Base-by-base conservation (phyloP, 331 rosid genomes). In the Spiraea crenata region DNA sequence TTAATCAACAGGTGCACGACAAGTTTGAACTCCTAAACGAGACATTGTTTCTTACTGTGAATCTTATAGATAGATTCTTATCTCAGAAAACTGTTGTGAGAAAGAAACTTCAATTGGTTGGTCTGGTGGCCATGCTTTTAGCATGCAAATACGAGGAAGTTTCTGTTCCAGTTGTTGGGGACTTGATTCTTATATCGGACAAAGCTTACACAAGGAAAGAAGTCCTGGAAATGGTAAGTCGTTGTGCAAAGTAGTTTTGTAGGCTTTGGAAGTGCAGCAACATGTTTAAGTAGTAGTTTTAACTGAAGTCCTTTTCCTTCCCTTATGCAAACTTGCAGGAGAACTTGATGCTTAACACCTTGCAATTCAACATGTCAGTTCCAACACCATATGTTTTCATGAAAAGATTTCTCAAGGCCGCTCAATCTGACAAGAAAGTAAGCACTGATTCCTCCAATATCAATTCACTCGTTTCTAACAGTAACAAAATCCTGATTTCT, bases 101-200 rank as follows among this genome's bases (percentile, higher is more conserved):
- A 78, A 95, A 86, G 90, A 91, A 95, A 76, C 99, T 95, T 80
- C 99, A 95, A 74, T 73, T 95, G 84, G 98, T 95, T 70, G 99
- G 99, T 9, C 70, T 95, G 79, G 99, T 95, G 74, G 93, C 98
- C 42, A 88, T 95, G 99, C 98, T 95, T 55, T 80, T 95, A 78
- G 98, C 99, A 20, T 95, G 99, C 88, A 95, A 95, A 61, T 95
- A 95, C 64, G 99, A 95, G 75, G 99, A 95, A 65, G 99, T 91
- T 76, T 89, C 98, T 7, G 96, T 89, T 14, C 98, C 99, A 44
- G 79, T 91, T 25, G 96, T 95, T 0, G 90, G 88, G 9, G 99
- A 95, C 86, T 76, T 95, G 47, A 88, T 95, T 68, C 92, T 89
- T 25, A 91, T 95, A 77, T 91, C 98, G 14, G 98, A 95, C 67